phyloP scores from a whole-genome alignment of 495 filamentous ascomycete genomes.

The Parathielavia appendiculata region DNA sequence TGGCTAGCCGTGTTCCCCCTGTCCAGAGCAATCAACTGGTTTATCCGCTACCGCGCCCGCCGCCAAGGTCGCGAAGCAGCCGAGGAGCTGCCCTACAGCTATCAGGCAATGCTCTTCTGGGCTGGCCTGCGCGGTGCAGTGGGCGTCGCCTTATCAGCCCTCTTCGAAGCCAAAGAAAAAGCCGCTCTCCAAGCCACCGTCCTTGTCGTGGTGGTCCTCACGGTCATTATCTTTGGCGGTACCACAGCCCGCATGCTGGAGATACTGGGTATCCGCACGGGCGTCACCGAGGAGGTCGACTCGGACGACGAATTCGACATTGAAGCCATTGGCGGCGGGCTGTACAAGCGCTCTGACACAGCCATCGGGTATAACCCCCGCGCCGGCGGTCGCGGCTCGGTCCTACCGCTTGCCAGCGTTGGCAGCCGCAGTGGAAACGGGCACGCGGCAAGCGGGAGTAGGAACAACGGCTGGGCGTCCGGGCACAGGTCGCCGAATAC shows the following conservation, averaged over 20 bases:
- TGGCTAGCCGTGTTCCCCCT: conserved; percentile 94
- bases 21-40: conserved; percentile 85
- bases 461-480: conserved; percentile 45
- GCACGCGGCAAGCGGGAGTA: conserved; percentile 18
- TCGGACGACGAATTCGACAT: conserved; percentile 99
- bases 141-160: conserved; percentile 91
- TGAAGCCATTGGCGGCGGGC: conserved; percentile 70
- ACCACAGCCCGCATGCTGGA: conserved; percentile 99
- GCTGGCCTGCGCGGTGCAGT: conserved; percentile 93
- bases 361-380: conserved; percentile 73
- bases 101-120: conserved; percentile 98
- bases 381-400: conserved; percentile 42
- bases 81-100: conserved; percentile 86
- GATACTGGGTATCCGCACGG: conserved; percentile 88
- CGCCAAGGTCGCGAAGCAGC: conserved; percentile 68
- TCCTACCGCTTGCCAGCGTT: conserved; percentile 51
- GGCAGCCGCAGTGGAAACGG: conserved; percentile 18
- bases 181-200: conserved; percentile 83
- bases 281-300: conserved; percentile 92
- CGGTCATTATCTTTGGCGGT: conserved; percentile 96
- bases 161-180: conserved; percentile 70
- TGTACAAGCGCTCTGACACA: conserved; percentile 66
- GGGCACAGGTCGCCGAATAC: conserved; percentile 48
- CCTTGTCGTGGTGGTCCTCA: conserved; percentile 92
- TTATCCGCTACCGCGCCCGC: conserved; percentile 83